Evolutionary conservation across 129 eudicot genomes (phyloP), one percentile per base, ranked within the genome.

Genomic region (Ambrosia artemisiifolia): DNA sequence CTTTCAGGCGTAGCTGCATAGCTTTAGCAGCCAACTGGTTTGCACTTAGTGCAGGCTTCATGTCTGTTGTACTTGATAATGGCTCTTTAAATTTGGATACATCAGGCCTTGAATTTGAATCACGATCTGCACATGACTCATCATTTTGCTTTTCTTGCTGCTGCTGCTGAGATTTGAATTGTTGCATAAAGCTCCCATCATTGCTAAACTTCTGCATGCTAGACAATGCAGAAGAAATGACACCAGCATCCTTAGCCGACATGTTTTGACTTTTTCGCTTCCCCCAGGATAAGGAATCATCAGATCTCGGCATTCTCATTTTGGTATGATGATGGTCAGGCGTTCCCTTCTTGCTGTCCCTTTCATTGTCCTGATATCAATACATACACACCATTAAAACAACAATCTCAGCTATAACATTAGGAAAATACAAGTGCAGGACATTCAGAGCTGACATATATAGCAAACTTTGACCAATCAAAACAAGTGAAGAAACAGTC

Each of bases 1-100:
- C 98, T 86, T 88, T 90, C 91, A 94, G 62, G 18, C 93, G 95
- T 2, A 88, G 87, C 82, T 90, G 96, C 90, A 94, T 57, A 54
- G 79, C 93, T 86, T 94, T 94, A 40, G 97, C 98, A 64, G 96
- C 98, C 75, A 94, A 75, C 76, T 94, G 95, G 62, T 94, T 94
- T 48, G 97, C 95, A 81, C 88, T 90, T 79, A 90, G 16, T 68
- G 80, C 69, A 63, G 84, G 82, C 69, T 75, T 82, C 12, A 68
- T 62, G 19, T 63, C 72, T 50, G 65, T 35, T 79, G 78, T 59
- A 75, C 75, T 36, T 12, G 11, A 50, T 46, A 74, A 74, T 59
- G 75, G 75, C 74, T 70, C 71, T 62, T 73, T 75, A 16, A 71
- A 28, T 18, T 72, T 70, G 19, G 48, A 30, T 18, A 63, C 36